These are phyloP conservation scores for Alternaria sp. DNA, from an alignment of 2,329 filamentous ascomycete species.

Conservation along the genomic window DNA sequence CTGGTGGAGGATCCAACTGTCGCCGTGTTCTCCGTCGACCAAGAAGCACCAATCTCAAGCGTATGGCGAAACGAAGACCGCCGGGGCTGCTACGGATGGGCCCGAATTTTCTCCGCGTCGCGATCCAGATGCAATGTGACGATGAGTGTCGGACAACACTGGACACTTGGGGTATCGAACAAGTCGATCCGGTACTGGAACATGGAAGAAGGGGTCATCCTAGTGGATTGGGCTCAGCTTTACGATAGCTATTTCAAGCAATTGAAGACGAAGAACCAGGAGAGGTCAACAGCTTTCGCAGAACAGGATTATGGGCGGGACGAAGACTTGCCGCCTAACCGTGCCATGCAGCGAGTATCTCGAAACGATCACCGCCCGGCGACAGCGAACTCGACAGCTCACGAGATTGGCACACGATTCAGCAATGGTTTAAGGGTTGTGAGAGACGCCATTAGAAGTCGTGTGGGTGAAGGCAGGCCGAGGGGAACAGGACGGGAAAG, in stretches of 20 bases:
- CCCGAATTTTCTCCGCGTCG: not conserved
- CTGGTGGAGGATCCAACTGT: slow-evolving; percentile 14
- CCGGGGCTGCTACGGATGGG: not conserved
- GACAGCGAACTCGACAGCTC: not conserved
- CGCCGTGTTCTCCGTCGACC: slow-evolving; percentile 14
- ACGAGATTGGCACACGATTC: not conserved
- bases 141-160: slow-evolving; percentile 7
- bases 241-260: slow-evolving; percentile 10
- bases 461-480: not conserved
- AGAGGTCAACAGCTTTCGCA: not conserved
- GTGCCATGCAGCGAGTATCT: not conserved
- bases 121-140: slow-evolving; percentile 3
- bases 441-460: not conserved
- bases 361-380: not conserved
- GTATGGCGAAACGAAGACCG: slow-evolving; percentile 1
- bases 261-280: not conserved
- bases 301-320: not conserved
- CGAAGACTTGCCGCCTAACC: not conserved
- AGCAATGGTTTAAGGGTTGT: not conserved
- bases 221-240: slow-evolving; percentile 14
- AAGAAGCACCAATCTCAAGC: slow-evolving; percentile 6
- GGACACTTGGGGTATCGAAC: slow-evolving; percentile 11
- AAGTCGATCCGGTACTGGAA: slow-evolving; percentile 11
- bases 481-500: not conserved
- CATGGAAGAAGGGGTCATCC: slow-evolving; percentile 2